A percentile compares a stretch with the other conserved stretches of the same genome.
Evolutionary conservation across 2,329 filamentous ascomycete genomes (phyloP).

Genomic region (Neofusicoccum laricinum): DNA sequence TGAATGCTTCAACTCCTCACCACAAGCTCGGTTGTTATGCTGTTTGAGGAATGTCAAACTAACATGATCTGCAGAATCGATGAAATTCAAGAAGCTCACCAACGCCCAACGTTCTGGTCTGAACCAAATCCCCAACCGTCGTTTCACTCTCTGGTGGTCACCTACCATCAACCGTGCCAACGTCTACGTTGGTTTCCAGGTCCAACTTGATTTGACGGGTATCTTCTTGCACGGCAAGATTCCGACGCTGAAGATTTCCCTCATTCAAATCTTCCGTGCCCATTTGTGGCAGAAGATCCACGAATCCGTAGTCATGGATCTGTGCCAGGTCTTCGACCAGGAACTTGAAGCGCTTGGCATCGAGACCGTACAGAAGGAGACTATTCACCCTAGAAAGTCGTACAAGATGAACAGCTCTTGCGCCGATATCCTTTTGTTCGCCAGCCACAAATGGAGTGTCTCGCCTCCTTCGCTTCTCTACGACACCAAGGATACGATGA

Average conservation of each 20-base stretch:
- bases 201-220: constrained; percentile 93
- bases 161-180: constrained; percentile 85
- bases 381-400: constrained; percentile 96
- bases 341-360: constrained; percentile 94
- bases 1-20: no score
- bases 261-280: constrained; percentile 98
- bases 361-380: constrained; percentile 98
- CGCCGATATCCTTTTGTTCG: constrained; percentile 93
- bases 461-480: constrained; percentile 89
- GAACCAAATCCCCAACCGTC: constrained; percentile 97
- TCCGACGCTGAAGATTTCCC: constrained; percentile 92
- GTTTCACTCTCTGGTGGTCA: constrained; percentile 98
- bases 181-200: constrained; percentile 98
- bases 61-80: constrained; percentile 44
- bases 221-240: constrained; percentile 99
- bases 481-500: constrained; percentile 94
- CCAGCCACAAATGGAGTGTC: constrained; percentile 98
- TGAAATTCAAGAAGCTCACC: constrained; percentile 99
- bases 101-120: constrained; percentile 96
- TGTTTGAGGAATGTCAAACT: no score
- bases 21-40: no score
- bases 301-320: constrained; percentile 96
- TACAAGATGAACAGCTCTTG: constrained; percentile 99
- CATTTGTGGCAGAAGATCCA: constrained; percentile 99
- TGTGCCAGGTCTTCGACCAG: constrained; percentile 97